A percentile compares a stretch with the other conserved stretches of the same genome.
Conservation (phyloP, 331 rosid species). For the Erythrophleum ivorense region DNA sequence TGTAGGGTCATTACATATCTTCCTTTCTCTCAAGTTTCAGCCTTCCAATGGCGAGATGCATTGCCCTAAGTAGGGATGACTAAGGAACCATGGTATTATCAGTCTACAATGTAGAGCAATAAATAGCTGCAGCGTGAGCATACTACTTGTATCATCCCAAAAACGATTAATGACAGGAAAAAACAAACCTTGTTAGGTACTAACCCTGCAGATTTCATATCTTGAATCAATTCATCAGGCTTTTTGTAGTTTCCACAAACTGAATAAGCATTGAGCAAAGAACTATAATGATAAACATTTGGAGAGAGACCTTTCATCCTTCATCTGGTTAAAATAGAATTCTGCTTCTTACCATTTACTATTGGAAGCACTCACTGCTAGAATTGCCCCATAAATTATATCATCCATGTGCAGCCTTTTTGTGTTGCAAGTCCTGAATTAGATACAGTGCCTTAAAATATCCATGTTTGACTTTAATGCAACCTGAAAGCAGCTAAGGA, state of each 20-base stretch:
- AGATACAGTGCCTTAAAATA: conserved; percentile 79
- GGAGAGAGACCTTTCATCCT: conserved; percentile 71
- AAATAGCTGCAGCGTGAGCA: too few species aligned
- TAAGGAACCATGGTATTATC: neutral
- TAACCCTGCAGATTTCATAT: conserved; percentile 88
- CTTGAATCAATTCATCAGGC: conserved; percentile 70
- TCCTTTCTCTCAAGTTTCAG: neutral
- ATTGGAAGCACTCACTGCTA: conserved; percentile 92
- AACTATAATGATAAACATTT: conserved; percentile 80
- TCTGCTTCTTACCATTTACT: conserved; percentile 83
- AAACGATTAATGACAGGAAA: conserved; percentile 41
- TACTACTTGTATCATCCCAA: too few species aligned
- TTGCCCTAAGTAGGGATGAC: neutral
- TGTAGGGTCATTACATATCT: neutral
- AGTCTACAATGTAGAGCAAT: neutral
- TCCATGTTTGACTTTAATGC: conserved; percentile 71
- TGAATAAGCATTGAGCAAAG: conserved; percentile 88
- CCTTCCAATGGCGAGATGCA: neutral
- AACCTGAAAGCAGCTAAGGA: conserved; percentile 87
- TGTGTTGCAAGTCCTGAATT: conserved; percentile 65
- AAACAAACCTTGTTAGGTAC: conserved; percentile 98
- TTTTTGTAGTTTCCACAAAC: conserved; percentile 65
- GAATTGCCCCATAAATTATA: conserved; percentile 78
- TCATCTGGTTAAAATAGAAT: conserved; percentile 76
- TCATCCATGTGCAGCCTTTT: conserved; percentile 68